Conservation (phyloP, 768 basidiomycete species). For the Tylopilus felleus region DNA sequence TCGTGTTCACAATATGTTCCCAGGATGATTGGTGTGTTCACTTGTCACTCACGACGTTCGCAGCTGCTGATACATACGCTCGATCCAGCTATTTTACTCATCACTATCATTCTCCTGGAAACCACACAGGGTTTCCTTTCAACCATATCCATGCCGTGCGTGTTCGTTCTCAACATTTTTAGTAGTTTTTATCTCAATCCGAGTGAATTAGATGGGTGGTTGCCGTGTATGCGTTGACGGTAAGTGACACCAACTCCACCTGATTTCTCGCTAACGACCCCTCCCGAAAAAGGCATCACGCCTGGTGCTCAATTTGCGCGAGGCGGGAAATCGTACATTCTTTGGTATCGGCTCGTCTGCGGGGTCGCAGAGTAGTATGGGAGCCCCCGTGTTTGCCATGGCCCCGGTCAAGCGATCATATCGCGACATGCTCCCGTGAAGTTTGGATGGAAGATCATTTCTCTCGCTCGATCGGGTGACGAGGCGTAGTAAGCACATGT, state of each 20-base stretch:
- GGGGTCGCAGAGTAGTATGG: neutral
- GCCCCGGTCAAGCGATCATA: neutral
- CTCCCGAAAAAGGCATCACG: neutral
- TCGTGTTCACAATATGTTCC: neutral
- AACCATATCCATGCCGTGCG: neutral
- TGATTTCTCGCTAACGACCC: too few relatives aligned
- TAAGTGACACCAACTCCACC: neutral
- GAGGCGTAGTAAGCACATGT: neutral
- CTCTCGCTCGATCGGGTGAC: neutral
- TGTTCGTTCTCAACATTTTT: neutral
- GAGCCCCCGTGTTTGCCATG: neutral
- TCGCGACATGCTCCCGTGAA: neutral
- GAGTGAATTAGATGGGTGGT: neutral
- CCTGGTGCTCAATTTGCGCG: neutral
- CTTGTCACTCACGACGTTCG: neutral
- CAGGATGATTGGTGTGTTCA: constrained; percentile 1
- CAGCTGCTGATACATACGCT: neutral
- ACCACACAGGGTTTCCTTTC: neutral
- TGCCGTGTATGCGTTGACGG: neutral
- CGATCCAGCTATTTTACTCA: neutral
- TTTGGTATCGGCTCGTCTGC: neutral
- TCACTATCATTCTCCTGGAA: neutral
- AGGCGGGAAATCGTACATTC: neutral
- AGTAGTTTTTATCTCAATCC: neutral
- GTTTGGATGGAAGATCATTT: neutral